Conservation (phyloP, 2,329 filamentous ascomycete species). For the Fusarium sp. region DNA sequence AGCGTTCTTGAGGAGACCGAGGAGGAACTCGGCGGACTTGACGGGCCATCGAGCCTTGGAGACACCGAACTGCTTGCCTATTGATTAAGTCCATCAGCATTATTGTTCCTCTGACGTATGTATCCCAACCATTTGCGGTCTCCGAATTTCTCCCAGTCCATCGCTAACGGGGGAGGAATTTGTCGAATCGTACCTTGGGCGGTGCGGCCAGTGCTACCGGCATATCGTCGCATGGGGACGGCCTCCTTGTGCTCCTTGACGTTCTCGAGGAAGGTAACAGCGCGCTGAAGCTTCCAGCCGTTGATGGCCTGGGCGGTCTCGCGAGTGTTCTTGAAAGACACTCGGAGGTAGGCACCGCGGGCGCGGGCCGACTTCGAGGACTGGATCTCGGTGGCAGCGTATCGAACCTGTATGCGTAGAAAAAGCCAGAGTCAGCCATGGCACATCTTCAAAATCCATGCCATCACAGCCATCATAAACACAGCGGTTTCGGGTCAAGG, state of each 20-base stretch:
- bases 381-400: slow-evolving; percentile 90
- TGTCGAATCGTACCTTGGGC: slow-evolving; percentile 85
- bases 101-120: slow-evolving; percentile 4
- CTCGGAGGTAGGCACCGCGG: slow-evolving; percentile 98
- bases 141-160: slow-evolving; percentile 6
- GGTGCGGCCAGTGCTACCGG: slow-evolving; percentile 92
- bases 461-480: slow-evolving; percentile 2
- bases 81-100: slow-evolving; percentile 45
- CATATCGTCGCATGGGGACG: slow-evolving; percentile 97
- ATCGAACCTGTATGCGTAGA: slow-evolving; percentile 76
- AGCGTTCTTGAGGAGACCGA: slow-evolving; percentile 96
- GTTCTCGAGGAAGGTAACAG: slow-evolving; percentile 97
- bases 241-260: slow-evolving; percentile 97
- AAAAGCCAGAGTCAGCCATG: slow-evolving; percentile 40
- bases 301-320: slow-evolving; percentile 99
- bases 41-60: slow-evolving; percentile 98
- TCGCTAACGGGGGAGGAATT: slow-evolving; percentile 1
- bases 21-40: slow-evolving; percentile 98
- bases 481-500: background rate
- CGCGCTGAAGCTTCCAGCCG: slow-evolving; percentile 97
- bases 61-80: slow-evolving; percentile 99
- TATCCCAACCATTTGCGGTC: slow-evolving; percentile 6
- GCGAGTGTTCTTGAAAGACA: slow-evolving; percentile 99
- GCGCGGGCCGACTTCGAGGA: slow-evolving; percentile 94
- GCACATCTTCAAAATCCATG: slow-evolving; percentile 11